Evolutionary conservation across 441 rosid genomes (phyloP).

Genomic region (Heliophila coronopifolia): DNA sequence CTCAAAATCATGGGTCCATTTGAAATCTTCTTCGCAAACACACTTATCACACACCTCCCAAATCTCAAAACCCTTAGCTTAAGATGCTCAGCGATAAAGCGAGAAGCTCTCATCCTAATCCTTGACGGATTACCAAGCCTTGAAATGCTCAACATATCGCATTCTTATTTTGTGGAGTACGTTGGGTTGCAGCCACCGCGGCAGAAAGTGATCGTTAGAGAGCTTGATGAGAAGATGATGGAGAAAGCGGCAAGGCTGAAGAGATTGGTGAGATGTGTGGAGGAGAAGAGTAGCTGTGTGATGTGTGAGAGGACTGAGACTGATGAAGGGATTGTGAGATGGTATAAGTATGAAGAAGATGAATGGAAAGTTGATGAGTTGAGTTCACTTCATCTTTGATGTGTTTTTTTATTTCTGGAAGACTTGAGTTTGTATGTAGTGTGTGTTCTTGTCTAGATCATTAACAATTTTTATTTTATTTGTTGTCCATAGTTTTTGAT

Average conservation of each 20-base stretch:
- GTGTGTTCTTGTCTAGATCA: no score
- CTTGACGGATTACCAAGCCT: slow-evolving; percentile 49
- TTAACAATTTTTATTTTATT: no score
- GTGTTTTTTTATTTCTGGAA: background rate
- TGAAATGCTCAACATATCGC: slow-evolving; percentile 82
- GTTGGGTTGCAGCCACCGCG: slow-evolving; percentile 34
- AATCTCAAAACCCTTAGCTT: slow-evolving; percentile 61
- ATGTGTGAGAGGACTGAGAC: slow-evolving; percentile 67
- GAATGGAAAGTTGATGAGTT: slow-evolving; percentile 74
- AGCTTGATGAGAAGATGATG: slow-evolving; percentile 45
- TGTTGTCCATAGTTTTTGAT: no score
- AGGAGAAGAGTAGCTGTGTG: slow-evolving; percentile 41
- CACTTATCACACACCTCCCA: slow-evolving; percentile 43
- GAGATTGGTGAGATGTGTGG: slow-evolving; percentile 59
- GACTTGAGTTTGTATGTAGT: no score
- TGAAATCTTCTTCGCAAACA: slow-evolving; percentile 46
- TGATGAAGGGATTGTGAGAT: slow-evolving; percentile 80
- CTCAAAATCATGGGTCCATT: slow-evolving; percentile 88
- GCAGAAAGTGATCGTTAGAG: slow-evolving; percentile 35
- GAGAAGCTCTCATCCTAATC: slow-evolving; percentile 48
- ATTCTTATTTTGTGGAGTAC: slow-evolving; percentile 51
- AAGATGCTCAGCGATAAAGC: slow-evolving; percentile 49
- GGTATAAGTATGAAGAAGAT: slow-evolving; percentile 83
- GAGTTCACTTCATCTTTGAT: slow-evolving; percentile 56
- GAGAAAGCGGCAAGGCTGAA: slow-evolving; percentile 52